A percentile compares a stretch with the other conserved stretches of the same genome.
phyloP scores from a whole-genome alignment of 805 yeast species.

The Blastobotrys terrestris region DNA sequence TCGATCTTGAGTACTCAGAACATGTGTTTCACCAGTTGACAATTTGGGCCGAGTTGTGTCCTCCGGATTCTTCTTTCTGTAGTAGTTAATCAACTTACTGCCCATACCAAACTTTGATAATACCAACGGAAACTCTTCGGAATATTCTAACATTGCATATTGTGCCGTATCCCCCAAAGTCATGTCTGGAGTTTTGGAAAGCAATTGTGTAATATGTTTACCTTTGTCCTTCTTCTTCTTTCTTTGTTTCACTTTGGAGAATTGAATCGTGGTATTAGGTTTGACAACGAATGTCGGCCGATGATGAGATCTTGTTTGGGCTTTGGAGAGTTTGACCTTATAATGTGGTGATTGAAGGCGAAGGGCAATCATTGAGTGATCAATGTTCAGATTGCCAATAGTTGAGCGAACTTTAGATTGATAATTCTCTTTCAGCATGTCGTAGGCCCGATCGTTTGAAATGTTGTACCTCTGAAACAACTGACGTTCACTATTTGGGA shows the following conservation, averaged over 20 bases:
- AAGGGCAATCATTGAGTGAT: slow-evolving; percentile 83
- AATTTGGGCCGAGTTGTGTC: slow-evolving; percentile 84
- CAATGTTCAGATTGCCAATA: slow-evolving; percentile 82
- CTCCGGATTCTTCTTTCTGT: slow-evolving; percentile 73
- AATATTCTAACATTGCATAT: slow-evolving; percentile 74
- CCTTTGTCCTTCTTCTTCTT: slow-evolving; percentile 89
- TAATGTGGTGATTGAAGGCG: slow-evolving; percentile 87
- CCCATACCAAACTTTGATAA: slow-evolving; percentile 94
- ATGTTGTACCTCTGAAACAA: slow-evolving; percentile 64
- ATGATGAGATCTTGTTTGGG: slow-evolving; percentile 71
- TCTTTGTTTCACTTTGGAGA: slow-evolving; percentile 67
- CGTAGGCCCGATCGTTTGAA: slow-evolving; percentile 86
- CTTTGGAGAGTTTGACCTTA: slow-evolving; percentile 64
- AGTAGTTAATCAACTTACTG: slow-evolving; percentile 84
- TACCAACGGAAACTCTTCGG: slow-evolving; percentile 81
- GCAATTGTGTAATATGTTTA: slow-evolving; percentile 67
- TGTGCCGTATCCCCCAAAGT: slow-evolving; percentile 80
- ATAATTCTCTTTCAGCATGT: slow-evolving; percentile 72
- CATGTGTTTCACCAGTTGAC: slow-evolving; percentile 90
- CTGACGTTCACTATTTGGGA: slow-evolving; percentile 50
- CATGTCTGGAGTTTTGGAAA: slow-evolving; percentile 64
- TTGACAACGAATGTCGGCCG: slow-evolving; percentile 69
- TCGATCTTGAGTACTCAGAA: slow-evolving; percentile 90
- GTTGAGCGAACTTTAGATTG: slow-evolving; percentile 90
- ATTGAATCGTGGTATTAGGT: slow-evolving; percentile 70